Base-by-base conservation (phyloP, 805 yeast species). In the Teunomyces cretensis region DNA sequence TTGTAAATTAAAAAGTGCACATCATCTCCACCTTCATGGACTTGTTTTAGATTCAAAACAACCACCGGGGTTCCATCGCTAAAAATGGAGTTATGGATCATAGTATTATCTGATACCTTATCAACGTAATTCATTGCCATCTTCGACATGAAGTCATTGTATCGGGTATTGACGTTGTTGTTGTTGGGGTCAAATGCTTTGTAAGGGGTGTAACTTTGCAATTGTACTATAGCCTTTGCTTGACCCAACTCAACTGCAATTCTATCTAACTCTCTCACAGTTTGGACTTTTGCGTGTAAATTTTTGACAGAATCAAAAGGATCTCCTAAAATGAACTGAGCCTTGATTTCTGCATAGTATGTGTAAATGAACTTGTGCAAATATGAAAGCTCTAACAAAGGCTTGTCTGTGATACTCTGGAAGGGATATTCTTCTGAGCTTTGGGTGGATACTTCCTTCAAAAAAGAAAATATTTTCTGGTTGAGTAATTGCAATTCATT, bases 71-170 rank as follows among this genome's bases (percentile, higher is more conserved):
- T 64, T 11, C 96, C 96, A 57, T 87, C 95, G 31, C 76, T 71
- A 30, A 85, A 80, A 12, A 85, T 79, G 1, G 86, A 80, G 50
- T 81, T 88, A 42, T 78, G 81, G 9, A 86, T 73, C 30, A 83
- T 67, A 0, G 74, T 68, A 11, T 64, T 54, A 12, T 78, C 79
- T 16, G 68, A 56, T 5, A 73, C 60, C n/a, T 59, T 50, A 4
- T 76, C 78, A 9, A 75, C 63, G 47, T 83, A 81, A 47, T 77
- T 75, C 38, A 78, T 67, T 0, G 88, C 71, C 64, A 81, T 76
- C 45, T 80, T 82, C 19, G 81, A 76, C 88, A 89, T 83, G 52
- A 86, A 86, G 45, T 88, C 95, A 54, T 79, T 81, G 19, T 83
- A 68, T 45, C 77, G 79, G 1, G 76, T 65, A 30, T 68, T 71